A percentile compares a stretch with the other conserved stretches of the same genome.
Evolutionary conservation across 2,329 filamentous ascomycete genomes (phyloP).

Genomic region (Tolypocladium tundrense): DNA sequence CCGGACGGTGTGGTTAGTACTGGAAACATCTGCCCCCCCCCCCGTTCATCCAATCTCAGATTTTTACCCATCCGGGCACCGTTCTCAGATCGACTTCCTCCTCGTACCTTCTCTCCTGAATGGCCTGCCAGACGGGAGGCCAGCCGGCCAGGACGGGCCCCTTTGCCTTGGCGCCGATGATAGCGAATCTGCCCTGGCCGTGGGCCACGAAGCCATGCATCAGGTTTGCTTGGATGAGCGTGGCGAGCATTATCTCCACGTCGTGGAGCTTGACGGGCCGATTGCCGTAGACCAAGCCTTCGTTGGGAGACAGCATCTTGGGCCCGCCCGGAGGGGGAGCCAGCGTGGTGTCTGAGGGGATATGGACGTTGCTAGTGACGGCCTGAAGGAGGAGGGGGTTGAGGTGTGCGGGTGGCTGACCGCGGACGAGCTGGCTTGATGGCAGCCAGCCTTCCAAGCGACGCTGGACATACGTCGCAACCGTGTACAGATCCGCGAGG

Average conservation of each 20-base stretch:
- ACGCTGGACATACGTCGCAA: constrained; percentile 56
- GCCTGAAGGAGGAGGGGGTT: constrained; percentile 42
- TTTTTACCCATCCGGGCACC: constrained; percentile 67
- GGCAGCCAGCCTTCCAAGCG: constrained; percentile 48
- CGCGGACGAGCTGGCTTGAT: constrained; percentile 19
- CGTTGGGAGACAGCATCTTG: constrained; percentile 41
- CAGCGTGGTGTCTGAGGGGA: constrained; percentile 29
- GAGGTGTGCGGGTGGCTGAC: constrained; percentile 30
- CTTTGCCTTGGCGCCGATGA: constrained; percentile 63
- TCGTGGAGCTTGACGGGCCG: constrained; percentile 48
- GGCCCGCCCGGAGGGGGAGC: constrained; percentile 35
- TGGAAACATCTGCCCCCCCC: not conserved
- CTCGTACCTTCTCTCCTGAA: constrained; percentile 49
- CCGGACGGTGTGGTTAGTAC: not conserved
- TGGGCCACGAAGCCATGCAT: constrained; percentile 80
- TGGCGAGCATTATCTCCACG: constrained; percentile 68
- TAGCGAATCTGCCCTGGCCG: constrained; percentile 65
- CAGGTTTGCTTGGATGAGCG: constrained; percentile 69
- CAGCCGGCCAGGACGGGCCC: constrained; percentile 62
- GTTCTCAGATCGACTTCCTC: constrained; percentile 51
- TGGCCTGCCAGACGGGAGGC: constrained; percentile 61
- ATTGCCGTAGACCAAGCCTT: constrained; percentile 56
- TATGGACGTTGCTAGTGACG: constrained; percentile 34
- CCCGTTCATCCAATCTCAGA: constrained; percentile 6
- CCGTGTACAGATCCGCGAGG: constrained; percentile 54